A percentile compares a stretch with the other conserved stretches of the same genome.
Conservation (phyloP, 805 yeast species). For the Wickerhamomyces subpelliculosus region DNA sequence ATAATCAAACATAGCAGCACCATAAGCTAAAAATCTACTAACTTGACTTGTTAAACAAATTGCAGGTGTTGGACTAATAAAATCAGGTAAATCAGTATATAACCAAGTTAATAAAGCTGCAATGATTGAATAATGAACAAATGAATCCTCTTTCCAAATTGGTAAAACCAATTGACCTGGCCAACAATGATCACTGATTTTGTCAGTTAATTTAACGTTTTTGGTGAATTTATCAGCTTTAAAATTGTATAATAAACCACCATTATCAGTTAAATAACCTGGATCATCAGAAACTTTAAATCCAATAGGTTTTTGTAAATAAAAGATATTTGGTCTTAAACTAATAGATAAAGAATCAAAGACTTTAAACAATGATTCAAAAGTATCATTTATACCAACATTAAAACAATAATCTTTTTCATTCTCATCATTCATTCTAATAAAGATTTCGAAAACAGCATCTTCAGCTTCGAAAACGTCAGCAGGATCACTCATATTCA, state of each 20-base stretch:
- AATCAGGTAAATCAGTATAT: conserved; percentile 89
- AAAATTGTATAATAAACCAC: conserved; percentile 64
- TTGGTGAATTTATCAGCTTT: conserved; percentile 42
- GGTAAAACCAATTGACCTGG: conserved; percentile 89
- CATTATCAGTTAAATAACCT: conserved; percentile 79
- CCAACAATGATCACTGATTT: conserved; percentile 58
- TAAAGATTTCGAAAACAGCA: conserved; percentile 24
- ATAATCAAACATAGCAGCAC: conserved; percentile 31
- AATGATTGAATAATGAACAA: conserved; percentile 32
- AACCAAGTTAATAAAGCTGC: conserved; percentile 58
- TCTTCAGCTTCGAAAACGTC: conserved; percentile 18
- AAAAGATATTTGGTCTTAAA: conserved; percentile 75
- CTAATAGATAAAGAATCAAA: conserved; percentile 65
- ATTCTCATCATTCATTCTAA: conserved; percentile 77
- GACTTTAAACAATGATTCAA: conserved; percentile 51
- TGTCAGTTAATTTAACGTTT: conserved; percentile 45
- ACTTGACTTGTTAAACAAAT: conserved; percentile 64
- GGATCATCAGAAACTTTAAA: conserved; percentile 60
- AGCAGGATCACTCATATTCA: conserved; percentile 6
- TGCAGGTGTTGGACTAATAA: conserved; percentile 88
- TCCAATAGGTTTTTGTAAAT: conserved; percentile 54
- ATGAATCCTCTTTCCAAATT: conserved; percentile 47
- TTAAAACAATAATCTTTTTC: conserved; percentile 90
- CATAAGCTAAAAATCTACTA: conserved; percentile 22
- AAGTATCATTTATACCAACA: conserved; percentile 51